A percentile compares a stretch with the other conserved stretches of the same genome.
These are phyloP conservation scores for Meira miltonrushii DNA, from an alignment of 1,284 basidiomycete species.

Conservation along the genomic window DNA sequence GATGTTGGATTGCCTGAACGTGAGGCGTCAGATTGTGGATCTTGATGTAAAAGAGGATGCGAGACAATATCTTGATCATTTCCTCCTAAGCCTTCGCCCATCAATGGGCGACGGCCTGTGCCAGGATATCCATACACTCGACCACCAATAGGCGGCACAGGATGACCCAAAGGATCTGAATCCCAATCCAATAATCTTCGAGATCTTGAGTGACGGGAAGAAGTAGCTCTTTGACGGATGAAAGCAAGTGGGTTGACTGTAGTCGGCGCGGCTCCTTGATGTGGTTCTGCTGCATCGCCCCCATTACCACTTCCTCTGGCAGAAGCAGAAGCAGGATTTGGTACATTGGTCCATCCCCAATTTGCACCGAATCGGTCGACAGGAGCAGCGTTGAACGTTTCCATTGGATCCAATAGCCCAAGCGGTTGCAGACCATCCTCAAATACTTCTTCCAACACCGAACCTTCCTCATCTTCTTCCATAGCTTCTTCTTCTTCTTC, in stretches of 20 bases:
- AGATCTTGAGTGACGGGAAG: background rate
- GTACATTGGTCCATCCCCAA: constrained; percentile 42
- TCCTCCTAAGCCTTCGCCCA: background rate
- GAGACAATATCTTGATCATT: constrained; percentile 54
- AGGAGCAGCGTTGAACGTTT: constrained; percentile 13
- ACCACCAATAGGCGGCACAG: background rate
- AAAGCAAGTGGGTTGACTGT: background rate
- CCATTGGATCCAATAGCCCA: constrained; percentile 14
- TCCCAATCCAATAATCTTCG: background rate
- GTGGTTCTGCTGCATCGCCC: background rate
- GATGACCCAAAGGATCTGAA: background rate
- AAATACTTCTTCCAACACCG: constrained; percentile 35
- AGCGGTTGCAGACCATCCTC: constrained; percentile 26
- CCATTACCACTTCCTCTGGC: background rate
- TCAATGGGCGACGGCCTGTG: too few species aligned
- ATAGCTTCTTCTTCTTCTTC: constrained; percentile 33
- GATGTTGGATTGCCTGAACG: too few species aligned
- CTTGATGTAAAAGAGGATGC: constrained; percentile 75
- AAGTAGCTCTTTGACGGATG: background rate
- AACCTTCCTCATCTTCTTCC: constrained; percentile 28
- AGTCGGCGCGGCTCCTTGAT: background rate
- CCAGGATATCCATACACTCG: too few species aligned
- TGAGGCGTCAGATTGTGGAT: background rate
- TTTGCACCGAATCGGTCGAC: constrained; percentile 50
- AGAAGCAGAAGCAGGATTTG: background rate